Base-by-base conservation (phyloP, 768 basidiomycete species). In the Leccinum variicolor region DNA sequence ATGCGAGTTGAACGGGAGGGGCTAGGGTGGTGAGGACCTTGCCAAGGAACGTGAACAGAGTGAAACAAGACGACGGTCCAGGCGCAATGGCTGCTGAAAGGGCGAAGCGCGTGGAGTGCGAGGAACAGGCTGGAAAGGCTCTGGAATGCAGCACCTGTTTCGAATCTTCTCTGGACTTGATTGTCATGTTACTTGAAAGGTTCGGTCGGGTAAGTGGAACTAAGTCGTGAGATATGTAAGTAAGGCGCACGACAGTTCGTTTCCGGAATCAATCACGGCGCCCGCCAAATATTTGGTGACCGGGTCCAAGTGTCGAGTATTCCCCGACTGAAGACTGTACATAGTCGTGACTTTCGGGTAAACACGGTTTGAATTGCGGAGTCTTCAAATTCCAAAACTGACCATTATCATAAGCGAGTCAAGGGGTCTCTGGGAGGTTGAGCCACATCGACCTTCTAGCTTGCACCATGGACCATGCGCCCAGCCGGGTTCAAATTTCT, bases 1-100 rank as follows among this genome's bases (percentile, higher is more conserved):
- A 50, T 23, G 45, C 56, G 31, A n/a, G 29, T 33, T 13, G 36
- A 41, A 54, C 45, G 29, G 14, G 33, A 13, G 26, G 47, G n/a
- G 50, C 33, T 47, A 21, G 41, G 13, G 49, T 36, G 14, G 26
- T 33, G 58, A 50, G 33, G 23, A 46, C 57, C 63, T 63, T 65
- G 57, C 13, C 45, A 14, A 60, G 33, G 28, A 50, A 65, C 60
- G 63, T 66, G 58, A 58, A 56, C 14, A n/a, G 28, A 15, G 46
- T 13, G 36, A 46, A 47, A 54, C 9, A 33, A 48, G 56, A 13
- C 33, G 41, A 39, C 8, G 26, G 52, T 41, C 39, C 23, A 46
- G 45, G 21, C 23, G 33, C 10, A 7, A 59, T 50, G 45, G 47
- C 33, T 29, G 50, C 28, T 31, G 36, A 25, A 50, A 39, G n/a